These are phyloP conservation scores for Sicyos baderoa DNA, from an alignment of 306 rosid genomes.

Conservation along the genomic window DNA sequence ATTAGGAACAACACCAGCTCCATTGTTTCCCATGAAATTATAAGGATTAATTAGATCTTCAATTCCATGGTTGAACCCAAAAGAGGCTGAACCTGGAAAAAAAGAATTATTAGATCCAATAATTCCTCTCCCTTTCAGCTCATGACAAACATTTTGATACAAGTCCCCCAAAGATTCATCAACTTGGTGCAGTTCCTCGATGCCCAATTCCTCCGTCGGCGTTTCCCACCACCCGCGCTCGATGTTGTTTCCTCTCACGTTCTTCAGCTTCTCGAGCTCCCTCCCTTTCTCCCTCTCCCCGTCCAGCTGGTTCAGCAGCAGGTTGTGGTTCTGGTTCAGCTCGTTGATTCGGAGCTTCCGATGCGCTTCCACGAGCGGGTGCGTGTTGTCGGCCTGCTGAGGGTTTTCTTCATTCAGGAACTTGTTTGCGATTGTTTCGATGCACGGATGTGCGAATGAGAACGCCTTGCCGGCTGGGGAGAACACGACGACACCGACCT, in stretches of 20 bases:
- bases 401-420: not conserved
- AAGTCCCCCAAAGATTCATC: not conserved
- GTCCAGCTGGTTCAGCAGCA: constrained; percentile 16
- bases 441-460: constrained; percentile 25
- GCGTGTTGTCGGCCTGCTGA: not conserved
- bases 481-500: constrained; percentile 26
- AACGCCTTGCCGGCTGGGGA: constrained; percentile 35
- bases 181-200: constrained; percentile 13
- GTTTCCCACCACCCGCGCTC: constrained; percentile 31
- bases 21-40: not conserved
- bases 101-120: not conserved
- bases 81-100: not conserved
- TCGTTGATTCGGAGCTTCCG: constrained; percentile 17
- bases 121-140: constrained; percentile 15
- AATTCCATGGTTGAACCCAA: not conserved
- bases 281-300: constrained; percentile 10
- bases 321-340: constrained; percentile 17
- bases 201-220: constrained; percentile 17
- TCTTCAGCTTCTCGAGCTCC: constrained; percentile 1
- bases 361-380: constrained; percentile 22
- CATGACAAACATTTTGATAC: not conserved
- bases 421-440: constrained; percentile 21
- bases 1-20: not conserved
- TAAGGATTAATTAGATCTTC: not conserved
- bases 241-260: not conserved